Percentiles rank a stretch among this genome's conserved stretches.
These are phyloP conservation scores for Pseudogymnoascus sp. DNA, from an alignment of 2,329 filamentous ascomycete genomes.

Conservation along the genomic window DNA sequence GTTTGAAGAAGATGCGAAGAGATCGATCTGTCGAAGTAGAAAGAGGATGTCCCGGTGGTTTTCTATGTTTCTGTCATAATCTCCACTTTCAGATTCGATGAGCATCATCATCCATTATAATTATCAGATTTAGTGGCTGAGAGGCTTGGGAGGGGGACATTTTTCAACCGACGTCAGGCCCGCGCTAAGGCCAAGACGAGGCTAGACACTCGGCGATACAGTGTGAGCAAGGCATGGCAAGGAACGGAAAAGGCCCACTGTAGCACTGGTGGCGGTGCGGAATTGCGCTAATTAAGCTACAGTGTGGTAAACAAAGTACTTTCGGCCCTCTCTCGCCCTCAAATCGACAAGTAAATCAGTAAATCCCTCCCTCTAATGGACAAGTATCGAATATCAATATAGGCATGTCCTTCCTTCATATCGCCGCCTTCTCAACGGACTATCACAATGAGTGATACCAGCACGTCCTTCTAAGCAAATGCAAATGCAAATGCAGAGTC, in stretches of 20 bases:
- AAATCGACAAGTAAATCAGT: neutral
- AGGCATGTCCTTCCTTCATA: neutral
- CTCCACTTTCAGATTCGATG: conserved; percentile 8
- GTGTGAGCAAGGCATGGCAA: conserved; percentile 1
- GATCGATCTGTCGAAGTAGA: neutral
- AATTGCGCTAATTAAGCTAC: neutral
- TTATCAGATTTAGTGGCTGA: conserved; percentile 9
- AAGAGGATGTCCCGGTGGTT: neutral
- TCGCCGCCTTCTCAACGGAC: neutral
- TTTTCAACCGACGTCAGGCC: conserved; percentile 9
- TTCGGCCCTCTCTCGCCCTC: neutral
- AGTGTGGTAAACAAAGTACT: neutral
- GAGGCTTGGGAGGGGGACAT: conserved; percentile 7
- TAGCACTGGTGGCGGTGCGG: conserved; percentile 7
- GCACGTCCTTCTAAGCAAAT: neutral
- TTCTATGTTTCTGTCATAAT: conserved; percentile 6
- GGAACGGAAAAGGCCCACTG: conserved; percentile 6
- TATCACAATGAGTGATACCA: neutral
- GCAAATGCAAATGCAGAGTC: neutral
- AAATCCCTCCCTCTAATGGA: neutral
- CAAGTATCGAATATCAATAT: too few species aligned
- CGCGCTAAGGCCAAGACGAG: conserved; percentile 4
- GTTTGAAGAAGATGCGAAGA: neutral
- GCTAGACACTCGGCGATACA: conserved; percentile 3
- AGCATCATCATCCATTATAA: conserved; percentile 10